Percentiles rank a stretch among this genome's conserved stretches.
Evolutionary conservation across 345 rosid species (phyloP).

Genomic region (Citrus sinensis): DNA sequence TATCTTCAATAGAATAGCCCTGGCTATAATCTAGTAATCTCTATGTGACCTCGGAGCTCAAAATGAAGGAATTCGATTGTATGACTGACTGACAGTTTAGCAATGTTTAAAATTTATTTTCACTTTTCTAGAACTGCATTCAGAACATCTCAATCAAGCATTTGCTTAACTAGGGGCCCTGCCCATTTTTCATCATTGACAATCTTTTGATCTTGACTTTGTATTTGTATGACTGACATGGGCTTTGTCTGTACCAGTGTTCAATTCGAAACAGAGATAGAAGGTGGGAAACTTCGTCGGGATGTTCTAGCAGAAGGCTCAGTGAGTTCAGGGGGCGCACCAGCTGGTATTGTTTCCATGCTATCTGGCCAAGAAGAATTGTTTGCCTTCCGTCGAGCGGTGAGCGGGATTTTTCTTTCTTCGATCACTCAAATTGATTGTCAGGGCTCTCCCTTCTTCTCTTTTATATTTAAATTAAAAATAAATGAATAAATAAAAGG

Average conservation of each 20-base stretch:
- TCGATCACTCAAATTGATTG: neutral
- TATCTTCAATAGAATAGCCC: neutral
- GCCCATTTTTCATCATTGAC: neutral
- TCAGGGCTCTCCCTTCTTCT: too few species aligned
- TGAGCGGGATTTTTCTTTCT: conserved; percentile 36
- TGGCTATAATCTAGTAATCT: neutral
- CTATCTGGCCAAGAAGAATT: conserved; percentile 85
- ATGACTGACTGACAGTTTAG: neutral
- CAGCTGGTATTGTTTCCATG: conserved; percentile 66
- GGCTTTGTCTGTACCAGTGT: conserved; percentile 43
- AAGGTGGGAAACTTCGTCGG: conserved; percentile 71
- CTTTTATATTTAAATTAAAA: too few species aligned
- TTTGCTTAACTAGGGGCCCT: neutral
- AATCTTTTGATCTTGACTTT: neutral
- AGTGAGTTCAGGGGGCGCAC: conserved; percentile 64
- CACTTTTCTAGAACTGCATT: neutral
- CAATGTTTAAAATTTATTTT: neutral
- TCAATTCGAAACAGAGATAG: conserved; percentile 88
- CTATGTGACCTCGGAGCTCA: neutral
- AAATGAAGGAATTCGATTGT: neutral
- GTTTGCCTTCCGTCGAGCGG: conserved; percentile 93
- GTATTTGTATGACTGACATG: neutral
- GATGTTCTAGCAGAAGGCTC: conserved; percentile 74
- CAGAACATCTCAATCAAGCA: neutral
- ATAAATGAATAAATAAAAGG: neutral